A percentile compares a stretch with the other conserved stretches of the same genome.
Evolutionary conservation across 306 rosid genomes (phyloP).

Genomic region (Canavalia gladiata): DNA sequence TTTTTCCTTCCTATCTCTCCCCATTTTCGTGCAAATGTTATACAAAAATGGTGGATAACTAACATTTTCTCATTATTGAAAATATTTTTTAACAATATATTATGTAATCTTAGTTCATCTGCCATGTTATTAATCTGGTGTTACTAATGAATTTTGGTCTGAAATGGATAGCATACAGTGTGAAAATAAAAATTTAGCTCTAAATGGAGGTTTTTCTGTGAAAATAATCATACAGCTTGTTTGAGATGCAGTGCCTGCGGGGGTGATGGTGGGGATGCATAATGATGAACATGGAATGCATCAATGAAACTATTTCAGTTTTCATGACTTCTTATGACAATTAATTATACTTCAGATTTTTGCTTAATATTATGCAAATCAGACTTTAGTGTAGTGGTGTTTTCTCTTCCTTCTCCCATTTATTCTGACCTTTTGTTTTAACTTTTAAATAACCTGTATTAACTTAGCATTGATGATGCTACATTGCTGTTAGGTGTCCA

Average conservation of each 20-base stretch:
- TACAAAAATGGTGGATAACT: too few relatives aligned
- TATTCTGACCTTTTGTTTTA: background rate
- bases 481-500: background rate
- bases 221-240: too few relatives aligned
- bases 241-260: too few relatives aligned
- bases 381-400: background rate
- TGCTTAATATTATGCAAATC: slow-evolving; percentile 2
- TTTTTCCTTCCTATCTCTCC: too few relatives aligned
- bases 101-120: slow-evolving; percentile 34
- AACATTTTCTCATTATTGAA: too few relatives aligned
- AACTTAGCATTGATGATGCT: background rate
- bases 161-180: background rate
- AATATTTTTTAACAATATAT: background rate
- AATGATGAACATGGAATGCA: too few relatives aligned
- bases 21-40: too few relatives aligned
- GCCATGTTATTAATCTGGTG: background rate
- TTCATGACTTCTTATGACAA: background rate
- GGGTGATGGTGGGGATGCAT: too few relatives aligned
- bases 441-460: background rate
- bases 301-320: background rate
- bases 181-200: slow-evolving; percentile 20
- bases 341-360: background rate
- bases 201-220: background rate
- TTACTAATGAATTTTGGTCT: background rate
- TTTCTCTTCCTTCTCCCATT: background rate